phyloP scores from a whole-genome alignment of 805 yeast genomes.

The Saccharomycopsis fodiens region DNA sequence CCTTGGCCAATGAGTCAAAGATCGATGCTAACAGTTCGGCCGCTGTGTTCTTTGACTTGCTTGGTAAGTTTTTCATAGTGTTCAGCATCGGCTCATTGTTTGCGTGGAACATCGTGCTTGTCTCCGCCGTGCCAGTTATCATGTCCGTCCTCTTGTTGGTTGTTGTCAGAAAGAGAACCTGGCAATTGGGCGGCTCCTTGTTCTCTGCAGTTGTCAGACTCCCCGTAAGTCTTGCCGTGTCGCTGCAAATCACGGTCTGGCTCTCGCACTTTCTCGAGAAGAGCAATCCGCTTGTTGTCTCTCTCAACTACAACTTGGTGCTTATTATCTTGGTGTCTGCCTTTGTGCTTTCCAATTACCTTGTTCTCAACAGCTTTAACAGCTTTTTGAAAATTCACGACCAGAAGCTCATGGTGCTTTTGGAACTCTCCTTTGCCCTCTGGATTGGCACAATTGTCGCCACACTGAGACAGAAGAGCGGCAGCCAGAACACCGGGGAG shows the following conservation, averaged over 20 bases:
- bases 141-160: conserved; percentile 41
- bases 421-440: conserved; percentile 41
- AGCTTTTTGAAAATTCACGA: conserved; percentile 38
- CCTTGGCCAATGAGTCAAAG: conserved; percentile 24
- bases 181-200: conserved; percentile 38
- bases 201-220: conserved; percentile 39
- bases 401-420: conserved; percentile 41
- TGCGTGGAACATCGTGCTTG: conserved; percentile 42
- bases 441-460: conserved; percentile 47
- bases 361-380: conserved; percentile 40
- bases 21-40: conserved; percentile 26
- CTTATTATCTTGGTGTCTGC: conserved; percentile 40
- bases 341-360: conserved; percentile 47
- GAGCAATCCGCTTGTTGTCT: conserved; percentile 42
- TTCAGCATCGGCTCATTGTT: conserved; percentile 44
- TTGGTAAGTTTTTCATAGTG: conserved; percentile 50
- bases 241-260: conserved; percentile 33
- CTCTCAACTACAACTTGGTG: conserved; percentile 43
- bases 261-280: conserved; percentile 34
- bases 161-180: conserved; percentile 37
- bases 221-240: conserved; percentile 47
- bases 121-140: conserved; percentile 49
- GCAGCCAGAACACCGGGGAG: conserved; percentile 42
- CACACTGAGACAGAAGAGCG: conserved; percentile 38
- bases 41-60: conserved; percentile 60